Evolutionary conservation across 164 flowering plant genomes (phyloP), one percentile per base, ranked within the genome.

Genomic region (Aristolochia californica): DNA sequence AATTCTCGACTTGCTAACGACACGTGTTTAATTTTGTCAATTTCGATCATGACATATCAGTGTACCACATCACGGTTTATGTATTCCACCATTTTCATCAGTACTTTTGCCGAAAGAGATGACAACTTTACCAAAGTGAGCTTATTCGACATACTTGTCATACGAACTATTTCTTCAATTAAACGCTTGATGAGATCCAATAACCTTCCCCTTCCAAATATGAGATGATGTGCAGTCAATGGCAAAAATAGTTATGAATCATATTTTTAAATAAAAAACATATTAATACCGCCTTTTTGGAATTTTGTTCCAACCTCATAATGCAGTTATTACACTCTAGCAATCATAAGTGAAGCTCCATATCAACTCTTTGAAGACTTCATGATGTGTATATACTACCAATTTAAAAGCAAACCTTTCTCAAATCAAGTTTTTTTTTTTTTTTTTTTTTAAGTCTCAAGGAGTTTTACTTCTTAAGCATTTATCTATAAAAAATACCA

Each of bases 61-160:
- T 20, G 11, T 21, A 21, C 5, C 9, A 0, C 40, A 56, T 56
- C 44, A 5, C 40, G 17, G 24, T 27, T 40, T 38, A 18, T 38
- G 44, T 21, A 45, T 27, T 43, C 47, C 48, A 40, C 18, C 43
- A 40, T 43, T 23, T 34, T 56, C 45, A 20, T 56, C 59, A 43
- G 18, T 24, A 56, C 59, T 43, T 38, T n/a, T 54, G 45, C 59
- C 48, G 59, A 43, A 56, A 56, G 59, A 40, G 5, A 30, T 7
- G 59, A 30, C 11, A 10, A 13, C 43, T 15, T 16, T 13, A 47
- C 4, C 43, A 45, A 20, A 40, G 28, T 38, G 28, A 38, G 18
- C 13, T 26, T 30, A 16, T 25, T 21, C n/a, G 28, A n/a, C 57
- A 28, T 27, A 28, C 9, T 27, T 54, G 28, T 27, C 18, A 17